phyloP scores from a whole-genome alignment of 2,329 filamentous ascomycete genomes.

The Diaporthe vaccinii region DNA sequence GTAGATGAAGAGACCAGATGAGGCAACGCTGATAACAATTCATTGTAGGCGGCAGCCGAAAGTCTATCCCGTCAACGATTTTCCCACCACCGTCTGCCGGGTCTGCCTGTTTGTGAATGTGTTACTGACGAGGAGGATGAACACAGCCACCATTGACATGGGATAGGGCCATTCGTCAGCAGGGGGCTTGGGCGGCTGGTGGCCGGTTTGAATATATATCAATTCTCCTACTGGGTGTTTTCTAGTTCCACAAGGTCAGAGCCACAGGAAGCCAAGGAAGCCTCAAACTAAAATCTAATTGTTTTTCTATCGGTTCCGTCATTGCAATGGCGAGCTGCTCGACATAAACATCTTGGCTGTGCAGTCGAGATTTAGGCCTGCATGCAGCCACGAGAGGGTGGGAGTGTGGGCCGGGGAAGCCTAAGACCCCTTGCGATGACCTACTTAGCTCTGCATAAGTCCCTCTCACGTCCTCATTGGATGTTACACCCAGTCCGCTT shows the following conservation, averaged over 20 bases:
- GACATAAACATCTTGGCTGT: background rate
- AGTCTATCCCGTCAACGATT: too few species aligned
- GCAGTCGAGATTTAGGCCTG: background rate
- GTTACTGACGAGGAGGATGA: background rate
- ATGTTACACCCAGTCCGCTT: background rate
- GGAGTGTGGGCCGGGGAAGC: background rate
- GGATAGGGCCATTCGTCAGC: background rate
- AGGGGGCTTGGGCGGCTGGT: background rate
- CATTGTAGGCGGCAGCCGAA: fast-evolving
- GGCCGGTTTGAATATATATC: background rate
- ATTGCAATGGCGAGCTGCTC: background rate
- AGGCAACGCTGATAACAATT: background rate
- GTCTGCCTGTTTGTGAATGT: background rate
- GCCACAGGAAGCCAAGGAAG: too few species aligned
- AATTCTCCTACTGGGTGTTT: background rate
- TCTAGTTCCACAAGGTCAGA: background rate
- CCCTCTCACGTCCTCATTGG: background rate
- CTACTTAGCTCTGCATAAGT: background rate
- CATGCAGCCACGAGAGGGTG: background rate
- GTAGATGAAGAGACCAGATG: background rate
- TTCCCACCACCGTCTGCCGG: too few species aligned
- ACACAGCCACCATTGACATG: background rate
- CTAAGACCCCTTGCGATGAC: background rate
- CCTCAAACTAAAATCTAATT: too few species aligned
- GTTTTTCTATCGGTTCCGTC: background rate